Percentiles rank a stretch among this genome's conserved stretches.
Conservation (phyloP, 2,329 filamentous ascomycete genomes). For the Penicillium sp. region DNA sequence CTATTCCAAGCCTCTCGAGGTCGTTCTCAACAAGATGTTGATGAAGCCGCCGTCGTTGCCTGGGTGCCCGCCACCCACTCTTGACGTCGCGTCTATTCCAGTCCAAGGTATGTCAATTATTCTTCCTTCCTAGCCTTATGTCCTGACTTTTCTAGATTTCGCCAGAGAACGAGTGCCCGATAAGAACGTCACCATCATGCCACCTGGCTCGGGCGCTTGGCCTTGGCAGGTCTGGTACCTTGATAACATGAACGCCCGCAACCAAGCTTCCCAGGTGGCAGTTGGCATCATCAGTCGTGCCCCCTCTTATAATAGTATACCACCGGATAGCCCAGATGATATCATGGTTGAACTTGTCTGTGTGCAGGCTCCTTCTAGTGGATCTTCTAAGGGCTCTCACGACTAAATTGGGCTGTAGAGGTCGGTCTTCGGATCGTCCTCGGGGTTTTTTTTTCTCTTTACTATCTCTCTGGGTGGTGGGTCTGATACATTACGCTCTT, state of each 20-base stretch:
- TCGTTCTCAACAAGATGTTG: slow-evolving; percentile 30
- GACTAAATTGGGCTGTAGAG: slow-evolving; percentile 6
- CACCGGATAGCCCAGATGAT: slow-evolving; percentile 27
- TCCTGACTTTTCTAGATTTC: slow-evolving; percentile 29
- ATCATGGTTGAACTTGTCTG: slow-evolving; percentile 39
- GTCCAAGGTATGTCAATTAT: slow-evolving; percentile 30
- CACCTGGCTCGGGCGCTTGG: slow-evolving; percentile 26
- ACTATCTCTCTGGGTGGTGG: neutral
- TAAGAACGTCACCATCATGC: slow-evolving; percentile 27
- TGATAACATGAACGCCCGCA: slow-evolving; percentile 30
- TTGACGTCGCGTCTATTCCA: slow-evolving; percentile 35
- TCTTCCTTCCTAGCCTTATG: neutral
- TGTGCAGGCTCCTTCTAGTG: slow-evolving; percentile 33
- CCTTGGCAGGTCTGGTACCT: slow-evolving; percentile 41
- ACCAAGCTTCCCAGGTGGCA: slow-evolving; percentile 38
- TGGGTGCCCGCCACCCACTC: slow-evolving; percentile 32
- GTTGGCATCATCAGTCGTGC: slow-evolving; percentile 38
- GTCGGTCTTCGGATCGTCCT: slow-evolving; percentile 4
- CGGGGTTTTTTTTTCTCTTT: neutral
- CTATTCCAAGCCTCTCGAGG: slow-evolving; percentile 32
- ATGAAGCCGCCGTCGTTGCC: slow-evolving; percentile 20
- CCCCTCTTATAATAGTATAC: slow-evolving; percentile 28
- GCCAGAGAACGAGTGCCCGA: slow-evolving; percentile 30
- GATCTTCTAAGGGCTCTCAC: slow-evolving; percentile 19
- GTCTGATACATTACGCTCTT: neutral